Conservation (phyloP, 441 rosid genomes). For the Syzygium syzygioides region DNA sequence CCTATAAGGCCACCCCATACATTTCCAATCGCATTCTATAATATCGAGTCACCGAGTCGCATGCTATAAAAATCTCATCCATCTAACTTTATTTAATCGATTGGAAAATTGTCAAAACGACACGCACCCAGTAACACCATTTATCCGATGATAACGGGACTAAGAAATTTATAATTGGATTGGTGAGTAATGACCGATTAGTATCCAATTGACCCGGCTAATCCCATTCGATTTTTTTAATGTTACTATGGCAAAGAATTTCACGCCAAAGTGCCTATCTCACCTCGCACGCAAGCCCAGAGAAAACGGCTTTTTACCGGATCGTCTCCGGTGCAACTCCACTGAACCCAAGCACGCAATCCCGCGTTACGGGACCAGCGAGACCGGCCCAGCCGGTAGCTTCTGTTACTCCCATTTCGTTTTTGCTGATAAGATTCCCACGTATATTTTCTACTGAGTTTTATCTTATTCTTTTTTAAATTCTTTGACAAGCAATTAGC, state of each 20-base stretch:
- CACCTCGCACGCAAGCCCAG: neutral
- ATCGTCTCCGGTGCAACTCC: neutral
- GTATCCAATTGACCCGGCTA: neutral
- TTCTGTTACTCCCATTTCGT: neutral
- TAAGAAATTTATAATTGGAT: fast-evolving
- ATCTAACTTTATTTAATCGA: neutral
- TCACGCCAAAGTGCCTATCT: neutral
- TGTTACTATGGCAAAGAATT: neutral
- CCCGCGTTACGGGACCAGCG: neutral
- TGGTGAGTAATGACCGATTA: neutral
- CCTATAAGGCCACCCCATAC: neutral
- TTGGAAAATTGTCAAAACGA: neutral
- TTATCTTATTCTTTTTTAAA: neutral
- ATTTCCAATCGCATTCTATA: neutral
- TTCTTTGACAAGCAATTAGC: neutral
- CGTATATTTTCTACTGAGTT: neutral
- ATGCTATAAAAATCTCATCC: neutral
- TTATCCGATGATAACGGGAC: neutral
- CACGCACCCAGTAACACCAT: fast-evolving
- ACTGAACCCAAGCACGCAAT: neutral
- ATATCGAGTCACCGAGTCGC: neutral
- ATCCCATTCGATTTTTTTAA: neutral
- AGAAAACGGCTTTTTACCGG: neutral
- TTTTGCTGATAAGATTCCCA: neutral
- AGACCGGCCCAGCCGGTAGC: neutral